A percentile compares a stretch with the other conserved stretches of the same genome.
Conservation (phyloP, 352 stramenopile species). For the Halophytophthora batemanensis region DNA sequence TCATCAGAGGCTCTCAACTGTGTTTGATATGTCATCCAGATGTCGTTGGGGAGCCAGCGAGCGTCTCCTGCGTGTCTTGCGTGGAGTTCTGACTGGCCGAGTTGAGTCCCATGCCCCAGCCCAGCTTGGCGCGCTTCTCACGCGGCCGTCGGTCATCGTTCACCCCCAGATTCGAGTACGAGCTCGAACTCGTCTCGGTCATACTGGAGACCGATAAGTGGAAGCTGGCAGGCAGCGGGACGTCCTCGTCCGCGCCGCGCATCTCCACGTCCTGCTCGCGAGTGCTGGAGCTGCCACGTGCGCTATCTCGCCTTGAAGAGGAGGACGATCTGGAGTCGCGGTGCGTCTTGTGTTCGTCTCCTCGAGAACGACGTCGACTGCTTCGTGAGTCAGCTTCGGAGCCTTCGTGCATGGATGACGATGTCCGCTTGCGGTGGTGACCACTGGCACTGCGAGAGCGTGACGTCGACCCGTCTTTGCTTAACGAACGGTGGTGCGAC, state of each 20-base stretch:
- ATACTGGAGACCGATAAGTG: slow-evolving; percentile 6
- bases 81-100: background rate
- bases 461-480: slow-evolving; percentile 17
- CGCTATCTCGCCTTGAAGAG: slow-evolving; percentile 15
- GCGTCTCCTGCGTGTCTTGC: too few species aligned
- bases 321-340: slow-evolving; percentile 16
- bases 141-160: slow-evolving; percentile 19
- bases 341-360: slow-evolving; percentile 25
- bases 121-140: slow-evolving; percentile 64
- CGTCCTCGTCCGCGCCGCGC: slow-evolving; percentile 34
- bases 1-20: too few species aligned
- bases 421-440: slow-evolving; percentile 24
- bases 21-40: too few species aligned
- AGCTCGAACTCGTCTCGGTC: slow-evolving; percentile 18
- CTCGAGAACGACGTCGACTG: slow-evolving; percentile 21
- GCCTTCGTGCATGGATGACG: slow-evolving; percentile 15
- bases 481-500: slow-evolving; percentile 13
- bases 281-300: slow-evolving; percentile 1
- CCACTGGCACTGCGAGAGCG: slow-evolving; percentile 21
- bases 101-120: slow-evolving; percentile 78
- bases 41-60: too few species aligned
- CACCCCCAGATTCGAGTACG: background rate
- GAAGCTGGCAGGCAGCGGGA: slow-evolving; percentile 52
- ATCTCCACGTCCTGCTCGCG: slow-evolving; percentile 25
- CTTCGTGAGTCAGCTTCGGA: slow-evolving; percentile 13